Evolutionary conservation across 2,329 filamentous ascomycete genomes (phyloP).

Genomic region (Neoscytalidium dimidiatum): DNA sequence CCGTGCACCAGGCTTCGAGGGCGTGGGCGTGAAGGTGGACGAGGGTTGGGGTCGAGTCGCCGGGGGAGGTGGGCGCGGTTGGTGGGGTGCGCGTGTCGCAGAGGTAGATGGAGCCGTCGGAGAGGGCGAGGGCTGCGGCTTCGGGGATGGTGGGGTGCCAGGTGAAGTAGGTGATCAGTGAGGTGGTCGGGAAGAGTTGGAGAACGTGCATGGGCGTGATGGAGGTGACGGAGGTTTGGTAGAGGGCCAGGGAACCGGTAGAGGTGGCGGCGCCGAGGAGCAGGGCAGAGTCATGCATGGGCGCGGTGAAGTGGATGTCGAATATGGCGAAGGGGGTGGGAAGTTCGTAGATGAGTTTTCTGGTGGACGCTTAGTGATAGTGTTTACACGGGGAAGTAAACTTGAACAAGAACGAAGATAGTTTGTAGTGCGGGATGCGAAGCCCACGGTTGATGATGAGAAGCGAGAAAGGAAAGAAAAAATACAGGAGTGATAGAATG

Average conservation of each 20-base stretch:
- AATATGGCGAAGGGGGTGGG: slow-evolving; percentile 73
- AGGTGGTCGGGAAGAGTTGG: slow-evolving; percentile 56
- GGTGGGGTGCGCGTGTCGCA: slow-evolving; percentile 21
- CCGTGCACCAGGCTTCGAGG: slow-evolving; percentile 75
- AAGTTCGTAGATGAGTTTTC: slow-evolving; percentile 50
- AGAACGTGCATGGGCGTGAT: slow-evolving; percentile 46
- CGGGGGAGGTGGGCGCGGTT: neutral
- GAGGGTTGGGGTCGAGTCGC: slow-evolving; percentile 41
- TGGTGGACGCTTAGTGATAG: neutral
- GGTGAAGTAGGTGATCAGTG: slow-evolving; percentile 70
- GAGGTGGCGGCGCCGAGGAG: slow-evolving; percentile 77
- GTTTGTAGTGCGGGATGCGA: too few relatives aligned
- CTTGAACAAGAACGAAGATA: too few relatives aligned
- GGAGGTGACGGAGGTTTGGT: slow-evolving; percentile 35
- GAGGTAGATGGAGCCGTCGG: slow-evolving; percentile 60
- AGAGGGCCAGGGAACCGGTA: slow-evolving; percentile 69
- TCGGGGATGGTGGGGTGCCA: slow-evolving; percentile 65
- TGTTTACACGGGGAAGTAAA: too few relatives aligned
- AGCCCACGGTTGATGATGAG: too few relatives aligned
- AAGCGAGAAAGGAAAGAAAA: neutral
- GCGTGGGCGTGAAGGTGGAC: slow-evolving; percentile 40
- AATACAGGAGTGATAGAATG: neutral
- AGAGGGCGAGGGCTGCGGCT: slow-evolving; percentile 70
- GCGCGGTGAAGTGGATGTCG: slow-evolving; percentile 79
- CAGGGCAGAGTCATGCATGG: slow-evolving; percentile 29